Conservation (phyloP, 2,329 filamentous ascomycete species). For the Chaetomiaceae sp. region DNA sequence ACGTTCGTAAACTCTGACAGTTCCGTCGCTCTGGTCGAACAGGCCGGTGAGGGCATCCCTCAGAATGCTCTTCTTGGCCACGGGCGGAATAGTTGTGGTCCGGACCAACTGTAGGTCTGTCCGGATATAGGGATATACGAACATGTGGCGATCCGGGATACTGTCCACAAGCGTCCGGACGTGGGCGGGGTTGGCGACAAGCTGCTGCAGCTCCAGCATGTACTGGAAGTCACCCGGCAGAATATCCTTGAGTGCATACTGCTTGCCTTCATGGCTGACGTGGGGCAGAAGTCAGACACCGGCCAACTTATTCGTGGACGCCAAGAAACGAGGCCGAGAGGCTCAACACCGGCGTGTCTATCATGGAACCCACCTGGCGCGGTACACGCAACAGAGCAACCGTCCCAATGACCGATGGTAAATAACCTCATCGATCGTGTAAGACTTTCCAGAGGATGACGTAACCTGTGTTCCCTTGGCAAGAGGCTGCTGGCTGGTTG, state of each 20-base stretch:
- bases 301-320: too few relatives aligned
- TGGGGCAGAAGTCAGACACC: not conserved
- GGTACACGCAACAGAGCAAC: conserved; percentile 6
- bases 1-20: conserved; percentile 1
- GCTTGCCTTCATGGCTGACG: conserved; percentile 5
- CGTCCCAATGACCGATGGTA: conserved; percentile 5
- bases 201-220: conserved; percentile 2
- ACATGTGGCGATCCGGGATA: conserved; percentile 7
- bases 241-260: conserved; percentile 11
- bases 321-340: not conserved
- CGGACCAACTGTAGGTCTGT: conserved; percentile 2
- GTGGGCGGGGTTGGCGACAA: conserved; percentile 3
- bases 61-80: conserved; percentile 2
- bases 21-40: conserved; percentile 1
- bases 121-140: conserved; percentile 6
- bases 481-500: conserved; percentile 4
- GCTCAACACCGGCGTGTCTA: too few relatives aligned
- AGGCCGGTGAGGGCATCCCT: conserved; percentile 9
- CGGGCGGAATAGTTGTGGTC: not conserved
- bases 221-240: conserved; percentile 8
- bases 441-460: conserved; percentile 1
- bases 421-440: conserved; percentile 5
- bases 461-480: conserved; percentile 2
- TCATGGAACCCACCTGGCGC: conserved; percentile 3
- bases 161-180: conserved; percentile 10